A percentile compares a stretch with the other conserved stretches of the same genome.
Conservation (phyloP, 805 yeast genomes). For the Myxozyma vanderwaltii region DNA sequence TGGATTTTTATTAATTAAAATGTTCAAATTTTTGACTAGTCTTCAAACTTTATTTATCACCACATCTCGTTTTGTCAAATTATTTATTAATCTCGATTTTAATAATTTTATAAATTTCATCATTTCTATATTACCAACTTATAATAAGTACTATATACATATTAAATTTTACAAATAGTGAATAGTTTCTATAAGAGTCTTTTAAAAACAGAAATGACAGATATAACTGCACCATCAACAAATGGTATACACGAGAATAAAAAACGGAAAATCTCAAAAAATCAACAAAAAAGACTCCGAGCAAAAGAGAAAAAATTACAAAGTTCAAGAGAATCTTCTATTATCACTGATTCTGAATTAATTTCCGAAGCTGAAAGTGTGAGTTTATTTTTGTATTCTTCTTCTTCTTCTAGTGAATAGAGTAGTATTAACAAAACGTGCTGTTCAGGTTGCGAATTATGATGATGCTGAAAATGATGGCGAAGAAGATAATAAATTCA, state of each 20-base stretch:
- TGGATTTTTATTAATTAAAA: too few species aligned
- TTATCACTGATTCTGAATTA: constrained; percentile 11
- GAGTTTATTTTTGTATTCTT: background rate
- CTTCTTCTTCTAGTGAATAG: too few species aligned
- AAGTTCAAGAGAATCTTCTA: constrained; percentile 19
- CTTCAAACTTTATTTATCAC: background rate
- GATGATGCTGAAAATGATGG: background rate
- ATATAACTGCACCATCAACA: background rate
- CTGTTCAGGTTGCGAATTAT: background rate
- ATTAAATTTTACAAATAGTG: background rate
- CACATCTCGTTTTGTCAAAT: background rate
- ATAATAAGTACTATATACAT: too few species aligned
- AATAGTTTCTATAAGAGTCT: background rate
- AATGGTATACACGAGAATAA: constrained; percentile 1
- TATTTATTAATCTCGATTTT: background rate
- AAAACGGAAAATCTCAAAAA: constrained; percentile 22
- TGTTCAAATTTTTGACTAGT: background rate
- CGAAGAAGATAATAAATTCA: constrained; percentile 2
- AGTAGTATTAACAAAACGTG: too few species aligned
- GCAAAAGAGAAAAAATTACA: constrained; percentile 23
- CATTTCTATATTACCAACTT: too few species aligned
- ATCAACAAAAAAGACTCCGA: constrained; percentile 26
- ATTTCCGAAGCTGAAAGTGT: constrained; percentile 15
- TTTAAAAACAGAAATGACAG: too few species aligned
- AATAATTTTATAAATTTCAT: too few species aligned